Base-by-base conservation (phyloP, 345 rosid genomes). In the Lepidium didymum region DNA sequence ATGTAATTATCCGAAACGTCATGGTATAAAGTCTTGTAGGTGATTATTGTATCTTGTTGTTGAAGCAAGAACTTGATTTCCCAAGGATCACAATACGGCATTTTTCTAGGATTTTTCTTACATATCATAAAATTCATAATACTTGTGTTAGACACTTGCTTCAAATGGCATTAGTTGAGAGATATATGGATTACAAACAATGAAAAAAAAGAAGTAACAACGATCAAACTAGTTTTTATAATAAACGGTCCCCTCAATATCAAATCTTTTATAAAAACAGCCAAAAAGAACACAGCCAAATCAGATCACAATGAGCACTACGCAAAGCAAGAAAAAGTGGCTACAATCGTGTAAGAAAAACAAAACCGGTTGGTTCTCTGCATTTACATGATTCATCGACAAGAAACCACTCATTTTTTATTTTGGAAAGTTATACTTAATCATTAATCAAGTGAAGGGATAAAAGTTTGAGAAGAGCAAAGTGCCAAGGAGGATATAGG, bases 391-490 rank as follows among this genome's bases (percentile, higher is more conserved):
- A 46, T 38, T 45, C 15, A 9, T n/a, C 49, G 4, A 19, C 54
- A 61, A 41, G 45, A 16, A 21, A 7, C 19, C 37, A 11, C 6
- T 34, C 36, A n/a, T 21, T 23, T 35, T 35, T 27, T 27, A 2
- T 8, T 41, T 53, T 5, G 49, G 51, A 29, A 27, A 52, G 41
- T 37, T 51, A 53, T 8, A 18, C 43, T 14, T 13, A 42, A 27
- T 41, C 51, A 37, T 46, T 10, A 7, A 31, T 89, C 82, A 90
- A 56, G 98, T 93, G 77, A 88, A 90, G 19, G 97, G 98, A 64
- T 88, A 88, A 81, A 91, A 89, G 81, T 89, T 94, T 10, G 97
- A 78, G 77, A 93, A 88, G 62, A 91, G 92, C 69, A 88, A 63
- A 76, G 88, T 79, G 51, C 96, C 97, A 1, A 91, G 84, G 52